A percentile compares a stretch with the other conserved stretches of the same genome.
Evolutionary conservation across 352 stramenopile species (phyloP).

Genomic region (Globisporangium cystogenes): DNA sequence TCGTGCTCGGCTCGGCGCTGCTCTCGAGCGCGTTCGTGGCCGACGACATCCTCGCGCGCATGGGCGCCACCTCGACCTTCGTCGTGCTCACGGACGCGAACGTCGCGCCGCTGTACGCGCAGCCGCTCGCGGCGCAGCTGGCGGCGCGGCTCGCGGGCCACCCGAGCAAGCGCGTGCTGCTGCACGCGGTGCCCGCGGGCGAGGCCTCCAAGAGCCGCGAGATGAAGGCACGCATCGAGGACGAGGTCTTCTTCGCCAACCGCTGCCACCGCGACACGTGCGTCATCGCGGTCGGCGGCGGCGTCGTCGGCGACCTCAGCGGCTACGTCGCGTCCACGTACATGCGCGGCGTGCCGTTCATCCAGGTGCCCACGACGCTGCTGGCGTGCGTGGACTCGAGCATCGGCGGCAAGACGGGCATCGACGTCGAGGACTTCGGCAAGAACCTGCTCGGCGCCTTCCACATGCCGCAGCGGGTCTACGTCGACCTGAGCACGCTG

Average conservation of each 20-base stretch:
- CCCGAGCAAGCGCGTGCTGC: slow-evolving; percentile 43
- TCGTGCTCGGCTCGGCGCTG: slow-evolving; percentile 65
- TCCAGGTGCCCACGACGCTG: slow-evolving; percentile 95
- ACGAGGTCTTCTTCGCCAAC: slow-evolving; percentile 76
- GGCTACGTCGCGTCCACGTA: slow-evolving; percentile 98
- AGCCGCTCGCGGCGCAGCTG: slow-evolving; percentile 52
- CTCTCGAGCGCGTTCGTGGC: slow-evolving; percentile 60
- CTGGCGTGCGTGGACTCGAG: slow-evolving; percentile 98
- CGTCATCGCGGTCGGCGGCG: slow-evolving; percentile 90
- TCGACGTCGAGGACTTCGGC: slow-evolving; percentile 91
- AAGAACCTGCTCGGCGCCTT: slow-evolving; percentile 99
- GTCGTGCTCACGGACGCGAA: slow-evolving; percentile 81
- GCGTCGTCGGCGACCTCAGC: slow-evolving; percentile 97
- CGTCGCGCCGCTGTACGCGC: slow-evolving; percentile 64
- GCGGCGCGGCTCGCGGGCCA: slow-evolving; percentile 23
- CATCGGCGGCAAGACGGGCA: slow-evolving; percentile 97
- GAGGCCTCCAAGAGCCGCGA: slow-evolving; percentile 74
- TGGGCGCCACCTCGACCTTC: slow-evolving; percentile 64
- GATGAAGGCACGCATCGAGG: slow-evolving; percentile 77
- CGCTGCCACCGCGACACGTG: slow-evolving; percentile 81
- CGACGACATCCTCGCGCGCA: slow-evolving; percentile 47
- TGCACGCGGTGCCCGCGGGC: slow-evolving; percentile 58
- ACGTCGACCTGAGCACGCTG: slow-evolving; percentile 93
- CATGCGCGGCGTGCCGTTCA: slow-evolving; percentile 88
- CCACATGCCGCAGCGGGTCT: slow-evolving; percentile 97